Base-by-base conservation (phyloP, 169 alveolate genomes). In the Eimeria falciformis region DNA sequence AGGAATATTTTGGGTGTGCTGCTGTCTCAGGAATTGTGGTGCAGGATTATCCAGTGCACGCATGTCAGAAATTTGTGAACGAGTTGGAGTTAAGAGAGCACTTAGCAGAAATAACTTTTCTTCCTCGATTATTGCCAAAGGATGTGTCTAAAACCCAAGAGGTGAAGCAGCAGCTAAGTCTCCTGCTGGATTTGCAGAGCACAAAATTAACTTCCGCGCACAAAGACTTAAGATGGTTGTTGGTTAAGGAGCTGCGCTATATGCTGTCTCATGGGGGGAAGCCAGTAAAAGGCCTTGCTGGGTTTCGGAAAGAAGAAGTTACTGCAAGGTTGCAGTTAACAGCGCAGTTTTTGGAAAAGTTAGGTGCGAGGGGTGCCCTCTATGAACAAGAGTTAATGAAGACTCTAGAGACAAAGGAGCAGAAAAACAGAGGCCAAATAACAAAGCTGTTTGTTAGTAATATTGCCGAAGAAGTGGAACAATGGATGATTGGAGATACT, bases 1-100 rank as follows among this genome's bases (percentile, higher is more conserved):
- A n/a, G n/a, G n/a, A n/a, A n/a, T n/a, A n/a, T n/a, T n/a, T n/a
- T n/a, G n/a, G n/a, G n/a, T 14, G 21, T 50, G 58, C 58, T 50
- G 58, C 58, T 50, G 71, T 27, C 45, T 5, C 27, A 73, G 84
- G 84, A 1, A 62, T 45, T n/a, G 33, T 73, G 27, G 84, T 73
- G 5, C 46, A 43, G 7, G 84, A 73, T 40, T 2, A 25, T 18
- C 84, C 84, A 11, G 18, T 43, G 56, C 84, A 73, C 37, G 84
- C 84, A 37, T 73, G 84, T 47, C 66, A 73, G 62, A 56, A 73
- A 40, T 27, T 73, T 6, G 23, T 73, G 40, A 4, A 2, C 5
- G 62, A 73, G 23, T 21, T 73, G 55, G 84, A 73, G 18, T 3
- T 18, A 18, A 62, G 7, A 5, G 84, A 62, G 6, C 62, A 40